Evolutionary conservation across 2,329 filamentous ascomycete species (phyloP).

Genomic region (Colletotrichum sp.): DNA sequence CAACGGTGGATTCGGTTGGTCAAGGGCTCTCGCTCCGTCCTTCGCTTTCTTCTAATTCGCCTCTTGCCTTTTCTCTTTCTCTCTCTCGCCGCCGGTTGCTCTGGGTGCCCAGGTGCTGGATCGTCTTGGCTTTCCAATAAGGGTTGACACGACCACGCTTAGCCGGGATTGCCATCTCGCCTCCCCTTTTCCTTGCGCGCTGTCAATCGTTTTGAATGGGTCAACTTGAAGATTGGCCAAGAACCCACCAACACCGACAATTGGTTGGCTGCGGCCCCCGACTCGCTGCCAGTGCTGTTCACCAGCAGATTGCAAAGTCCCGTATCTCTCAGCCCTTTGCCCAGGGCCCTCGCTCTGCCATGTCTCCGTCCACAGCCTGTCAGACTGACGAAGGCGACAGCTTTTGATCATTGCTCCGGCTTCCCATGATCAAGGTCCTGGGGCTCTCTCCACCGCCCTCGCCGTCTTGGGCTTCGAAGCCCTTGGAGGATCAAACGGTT

Average conservation of each 20-base stretch:
- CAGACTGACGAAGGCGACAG: neutral
- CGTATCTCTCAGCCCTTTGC: neutral
- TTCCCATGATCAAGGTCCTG: neutral
- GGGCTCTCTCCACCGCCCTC: neutral
- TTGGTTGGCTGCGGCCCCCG: neutral
- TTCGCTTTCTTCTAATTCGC: neutral
- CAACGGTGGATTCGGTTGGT: conserved; percentile 11
- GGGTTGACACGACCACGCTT: neutral
- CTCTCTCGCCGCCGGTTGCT: neutral
- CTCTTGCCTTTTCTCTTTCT: neutral
- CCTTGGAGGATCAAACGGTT: neutral
- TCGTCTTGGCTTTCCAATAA: conserved; percentile 5
- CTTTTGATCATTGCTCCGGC: neutral
- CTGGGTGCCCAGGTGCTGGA: neutral
- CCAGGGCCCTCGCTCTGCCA: neutral
- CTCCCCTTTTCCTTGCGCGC: conserved; percentile 14
- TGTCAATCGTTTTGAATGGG: neutral
- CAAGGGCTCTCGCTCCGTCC: conserved; percentile 1
- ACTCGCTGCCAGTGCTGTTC: neutral
- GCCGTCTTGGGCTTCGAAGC: neutral
- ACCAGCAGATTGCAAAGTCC: neutral
- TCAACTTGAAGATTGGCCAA: neutral
- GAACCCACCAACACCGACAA: neutral
- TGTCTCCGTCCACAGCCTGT: neutral
- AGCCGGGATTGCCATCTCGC: conserved; percentile 17